Percentiles rank a stretch among this genome's conserved stretches.
Evolutionary conservation across 148 eudicot species (phyloP).

Genomic region (Rhododendron ferrugineum): DNA sequence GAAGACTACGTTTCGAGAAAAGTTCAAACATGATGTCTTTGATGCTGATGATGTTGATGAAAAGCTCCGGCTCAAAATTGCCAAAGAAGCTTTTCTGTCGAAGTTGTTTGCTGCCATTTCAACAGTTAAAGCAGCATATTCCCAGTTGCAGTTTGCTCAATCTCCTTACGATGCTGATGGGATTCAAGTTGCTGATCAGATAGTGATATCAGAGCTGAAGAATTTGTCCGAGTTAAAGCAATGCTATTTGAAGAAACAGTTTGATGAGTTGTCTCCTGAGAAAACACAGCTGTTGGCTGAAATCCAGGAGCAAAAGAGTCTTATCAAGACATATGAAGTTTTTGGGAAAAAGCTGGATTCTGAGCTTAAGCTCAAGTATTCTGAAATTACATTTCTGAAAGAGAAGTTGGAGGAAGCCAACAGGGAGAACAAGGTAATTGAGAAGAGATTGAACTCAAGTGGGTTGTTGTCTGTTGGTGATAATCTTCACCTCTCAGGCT

Average conservation of each 20-base stretch:
- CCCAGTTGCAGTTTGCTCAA: constrained; percentile 69
- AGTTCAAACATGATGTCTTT: constrained; percentile 19
- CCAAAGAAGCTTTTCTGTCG: constrained; percentile 65
- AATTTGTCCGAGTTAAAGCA: constrained; percentile 69
- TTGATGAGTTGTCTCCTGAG: constrained; percentile 56
- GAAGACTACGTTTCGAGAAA: constrained; percentile 34
- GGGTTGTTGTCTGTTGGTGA: constrained; percentile 49
- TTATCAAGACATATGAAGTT: constrained; percentile 58
- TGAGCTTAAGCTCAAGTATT: constrained; percentile 59
- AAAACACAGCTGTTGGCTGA: constrained; percentile 52
- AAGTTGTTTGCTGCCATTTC: constrained; percentile 74
- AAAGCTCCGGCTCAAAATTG: constrained; percentile 27
- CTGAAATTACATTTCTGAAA: constrained; percentile 61
- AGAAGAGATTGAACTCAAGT: constrained; percentile 71
- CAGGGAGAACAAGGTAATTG: constrained; percentile 57
- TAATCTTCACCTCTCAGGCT: constrained; percentile 53
- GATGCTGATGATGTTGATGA: constrained; percentile 38
- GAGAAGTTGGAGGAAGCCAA: constrained; percentile 67
- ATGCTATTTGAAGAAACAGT: constrained; percentile 57
- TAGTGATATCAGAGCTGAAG: constrained; percentile 64
- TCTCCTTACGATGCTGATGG: constrained; percentile 78
- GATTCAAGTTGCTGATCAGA: constrained; percentile 68
- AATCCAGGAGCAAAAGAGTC: constrained; percentile 67
- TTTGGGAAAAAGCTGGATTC: constrained; percentile 62
- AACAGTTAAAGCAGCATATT: constrained; percentile 75